These are phyloP conservation scores for Lodderomyces oxycetoniae DNA, from an alignment of 1,139 yeast species.

Conservation along the genomic window DNA sequence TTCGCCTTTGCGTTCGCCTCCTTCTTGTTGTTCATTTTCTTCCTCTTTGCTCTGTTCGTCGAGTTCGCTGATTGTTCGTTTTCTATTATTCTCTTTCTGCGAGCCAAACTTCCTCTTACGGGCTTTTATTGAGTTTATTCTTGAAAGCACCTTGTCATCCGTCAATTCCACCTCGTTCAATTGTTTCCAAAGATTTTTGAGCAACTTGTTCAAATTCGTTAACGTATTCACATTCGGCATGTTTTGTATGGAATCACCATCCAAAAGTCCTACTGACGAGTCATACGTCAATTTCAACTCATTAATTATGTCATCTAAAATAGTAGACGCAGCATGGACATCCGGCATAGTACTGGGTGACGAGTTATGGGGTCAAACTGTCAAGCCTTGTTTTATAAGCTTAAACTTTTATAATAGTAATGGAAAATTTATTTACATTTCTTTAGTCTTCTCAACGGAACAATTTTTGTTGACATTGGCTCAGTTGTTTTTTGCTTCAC, in stretches of 20 bases:
- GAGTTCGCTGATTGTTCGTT: slow-evolving; percentile 12
- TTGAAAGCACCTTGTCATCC: slow-evolving; percentile 38
- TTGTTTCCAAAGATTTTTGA: slow-evolving; percentile 47
- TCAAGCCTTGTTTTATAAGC: no score
- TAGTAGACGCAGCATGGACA: slow-evolving; percentile 33
- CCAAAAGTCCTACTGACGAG: slow-evolving; percentile 53
- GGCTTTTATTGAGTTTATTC: slow-evolving; percentile 16
- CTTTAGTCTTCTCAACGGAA: no score
- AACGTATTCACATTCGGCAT: slow-evolving; percentile 46
- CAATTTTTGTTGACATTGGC: no score
- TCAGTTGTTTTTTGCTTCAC: no score
- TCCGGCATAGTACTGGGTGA: slow-evolving; percentile 21
- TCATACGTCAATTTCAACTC: slow-evolving; percentile 55
- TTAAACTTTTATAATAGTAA: no score
- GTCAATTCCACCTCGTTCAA: slow-evolving; percentile 42
- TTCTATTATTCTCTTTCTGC: slow-evolving; percentile 6
- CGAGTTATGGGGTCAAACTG: no score
- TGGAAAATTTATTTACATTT: no score
- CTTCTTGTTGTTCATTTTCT: slow-evolving; percentile 6
- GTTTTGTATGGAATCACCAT: slow-evolving; percentile 50
- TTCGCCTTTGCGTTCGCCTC: slow-evolving; percentile 3
- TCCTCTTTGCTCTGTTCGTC: slow-evolving; percentile 8
- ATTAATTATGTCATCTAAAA: slow-evolving; percentile 49
- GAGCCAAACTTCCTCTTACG: slow-evolving; percentile 3
- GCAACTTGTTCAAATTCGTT: slow-evolving; percentile 40